phyloP scores from a whole-genome alignment of 2,329 filamentous ascomycete species.

The Hymenoscyphus fructigenus region DNA sequence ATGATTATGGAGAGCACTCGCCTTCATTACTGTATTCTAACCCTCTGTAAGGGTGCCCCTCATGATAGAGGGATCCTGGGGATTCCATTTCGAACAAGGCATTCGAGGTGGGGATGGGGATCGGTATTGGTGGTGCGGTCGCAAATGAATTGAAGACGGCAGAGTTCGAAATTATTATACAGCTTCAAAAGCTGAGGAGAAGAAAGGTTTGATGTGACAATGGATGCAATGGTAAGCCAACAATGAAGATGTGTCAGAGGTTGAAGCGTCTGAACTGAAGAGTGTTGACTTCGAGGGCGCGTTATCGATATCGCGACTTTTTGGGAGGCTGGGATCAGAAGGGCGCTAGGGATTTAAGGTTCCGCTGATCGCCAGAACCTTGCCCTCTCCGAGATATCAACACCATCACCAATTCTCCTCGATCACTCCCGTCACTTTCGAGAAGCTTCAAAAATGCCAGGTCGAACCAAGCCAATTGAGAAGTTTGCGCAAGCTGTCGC shows the following conservation, averaged over 20 bases:
- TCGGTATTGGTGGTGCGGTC: constrained; percentile 15
- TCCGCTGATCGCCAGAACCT: background rate
- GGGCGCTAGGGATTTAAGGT: background rate
- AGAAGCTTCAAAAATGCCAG: constrained; percentile 31
- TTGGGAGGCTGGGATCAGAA: background rate
- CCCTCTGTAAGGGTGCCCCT: constrained; percentile 22
- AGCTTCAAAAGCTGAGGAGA: background rate
- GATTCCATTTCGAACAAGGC: constrained; percentile 35
- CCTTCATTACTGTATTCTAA: constrained; percentile 62
- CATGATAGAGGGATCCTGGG: constrained; percentile 29
- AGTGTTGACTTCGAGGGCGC: background rate
- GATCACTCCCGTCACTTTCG: background rate
- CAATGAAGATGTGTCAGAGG: background rate
- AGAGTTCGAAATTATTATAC: constrained; percentile 5
- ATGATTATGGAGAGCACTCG: constrained; percentile 33
- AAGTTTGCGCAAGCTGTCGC: constrained; percentile 65
- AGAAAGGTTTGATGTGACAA: constrained; percentile 3
- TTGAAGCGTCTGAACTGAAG: background rate
- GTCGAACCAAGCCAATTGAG: constrained; percentile 60
- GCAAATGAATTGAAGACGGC: constrained; percentile 23
- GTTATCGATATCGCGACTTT: constrained; percentile 7
- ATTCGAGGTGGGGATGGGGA: constrained; percentile 25
- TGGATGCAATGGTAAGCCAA: background rate
- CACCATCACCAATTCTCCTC: constrained; percentile 2
- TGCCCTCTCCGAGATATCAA: background rate